Base-by-base conservation (phyloP, 768 basidiomycete genomes). In the Vararia minispora region DNA sequence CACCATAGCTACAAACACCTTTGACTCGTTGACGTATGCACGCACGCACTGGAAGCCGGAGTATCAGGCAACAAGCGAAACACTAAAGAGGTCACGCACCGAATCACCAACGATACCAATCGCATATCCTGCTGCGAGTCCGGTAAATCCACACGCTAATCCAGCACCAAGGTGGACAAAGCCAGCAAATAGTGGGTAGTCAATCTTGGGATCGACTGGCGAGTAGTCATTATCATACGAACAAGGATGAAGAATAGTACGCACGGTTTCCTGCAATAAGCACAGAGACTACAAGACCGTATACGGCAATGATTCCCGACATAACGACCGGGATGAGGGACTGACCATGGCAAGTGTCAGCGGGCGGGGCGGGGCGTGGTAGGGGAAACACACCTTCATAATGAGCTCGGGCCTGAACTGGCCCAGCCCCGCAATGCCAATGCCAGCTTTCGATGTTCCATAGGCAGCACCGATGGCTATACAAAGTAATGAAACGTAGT, bases 271-370 rank as follows among this genome's bases (percentile, higher is more conserved):
- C 68, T 40, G 86, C 80, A 58, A 99, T 95, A 55, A 99, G 74
- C 40, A 98, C 94, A n/a, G 91, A 92, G 34, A 99, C 94, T 61
- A 99, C 95, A 45, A 99, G 78, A 54, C 95, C 95, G 63, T 99
- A 97, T 51, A 98, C 94, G 59, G 87, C 94, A 66, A 98, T 95
- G 68, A 98, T 98, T 90, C 94, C 94, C 72, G 94, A 94, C 94
- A 98, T 97, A 64, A 99, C 84, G 59, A 97, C 91, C 32, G 92
- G 92, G 37, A 98, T 78, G 39, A 47, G 41, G 5, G 45, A 42
- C 41, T 47, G 25, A 21, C n/a, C 25, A 23, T 4, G 1, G 3
- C 12, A 27, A n/a, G 18, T n/a, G 17, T 44, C 17, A 37, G 40
- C 14, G 33, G n/a, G 4, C 25, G 21, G 13, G n/a, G n/a, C 8